Evolutionary conservation across 2,329 filamentous ascomycete species (phyloP), one percentile per base, ranked within the genome.

Genomic region (Didymella lethalis): DNA sequence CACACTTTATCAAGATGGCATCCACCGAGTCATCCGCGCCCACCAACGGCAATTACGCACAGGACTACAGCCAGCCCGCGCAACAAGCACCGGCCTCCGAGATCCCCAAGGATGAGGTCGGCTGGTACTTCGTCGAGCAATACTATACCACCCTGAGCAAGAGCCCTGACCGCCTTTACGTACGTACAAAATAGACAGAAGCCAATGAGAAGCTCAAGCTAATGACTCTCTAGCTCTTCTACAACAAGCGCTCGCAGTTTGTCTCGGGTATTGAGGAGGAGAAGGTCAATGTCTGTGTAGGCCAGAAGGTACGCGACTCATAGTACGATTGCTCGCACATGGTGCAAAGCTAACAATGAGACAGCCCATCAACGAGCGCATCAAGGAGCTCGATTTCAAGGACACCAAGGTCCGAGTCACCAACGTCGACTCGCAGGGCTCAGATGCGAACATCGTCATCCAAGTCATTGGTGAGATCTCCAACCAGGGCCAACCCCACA

Each of bases 71-170:
- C 62, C 72, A 74, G 62, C 59, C 66, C 26, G 62, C 64, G 61
- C 68, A 64, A 66, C 66, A 67, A 66, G 66, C 69, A 23, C 51
- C 71, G 31, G 67, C 72, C 26, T 68, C 72, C 25, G 81, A 83
- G 43, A 85, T 87, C 63, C 83, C 82, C 71, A 97, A 97, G 83
- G 93, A 97, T 78, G 92, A 98, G 82, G 93, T 99, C 68, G 95
- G 93, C 79, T 99, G 95, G 95, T 98, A 94, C 83, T 99, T 99
- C 71, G 95, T 99, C 59, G 93, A 98, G 86, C 93, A 97, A 80
- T 99, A 97, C 85, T 99, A 99, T 82, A 98, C 92, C 70, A 99
- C 93, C 63, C 83, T 99, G 75, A 97, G 93, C 87, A 93, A 94
- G 81, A 91, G 84, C 67, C 93, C 95, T 23, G 93, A 97, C 76